Evolutionary conservation across 805 yeast genomes (phyloP).

Genomic region (Saccharomycopsis fodiens): DNA sequence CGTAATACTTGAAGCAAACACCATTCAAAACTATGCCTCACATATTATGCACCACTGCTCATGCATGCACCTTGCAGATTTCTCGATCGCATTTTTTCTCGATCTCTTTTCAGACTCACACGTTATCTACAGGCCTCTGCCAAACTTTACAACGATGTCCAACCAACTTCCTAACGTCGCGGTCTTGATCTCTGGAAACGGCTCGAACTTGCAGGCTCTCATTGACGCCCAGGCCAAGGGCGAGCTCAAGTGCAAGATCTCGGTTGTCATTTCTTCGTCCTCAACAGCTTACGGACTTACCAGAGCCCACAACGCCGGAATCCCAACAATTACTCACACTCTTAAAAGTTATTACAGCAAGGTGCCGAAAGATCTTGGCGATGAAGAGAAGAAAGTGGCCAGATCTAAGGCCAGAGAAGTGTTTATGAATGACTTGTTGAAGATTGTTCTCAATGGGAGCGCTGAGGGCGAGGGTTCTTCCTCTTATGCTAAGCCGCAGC

Average conservation of each 20-base stretch:
- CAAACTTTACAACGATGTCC: not conserved
- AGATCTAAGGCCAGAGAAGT: constrained; percentile 55
- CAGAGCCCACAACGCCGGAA: constrained; percentile 63
- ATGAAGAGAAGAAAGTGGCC: constrained; percentile 49
- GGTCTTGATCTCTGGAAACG: constrained; percentile 90
- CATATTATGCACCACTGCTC: too few relatives aligned
- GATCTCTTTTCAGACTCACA: not conserved
- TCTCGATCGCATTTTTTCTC: not conserved
- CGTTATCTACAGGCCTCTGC: not conserved
- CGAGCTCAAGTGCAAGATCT: constrained; percentile 45
- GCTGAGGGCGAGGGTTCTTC: constrained; percentile 27
- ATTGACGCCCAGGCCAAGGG: constrained; percentile 57
- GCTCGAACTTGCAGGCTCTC: constrained; percentile 91
- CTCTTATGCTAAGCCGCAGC: constrained; percentile 53
- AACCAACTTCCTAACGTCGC: constrained; percentile 28
- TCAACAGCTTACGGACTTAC: constrained; percentile 79
- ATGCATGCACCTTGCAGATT: too few relatives aligned
- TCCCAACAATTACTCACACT: constrained; percentile 67
- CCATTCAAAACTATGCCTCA: too few relatives aligned
- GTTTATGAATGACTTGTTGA: constrained; percentile 76
- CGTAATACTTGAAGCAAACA: too few relatives aligned
- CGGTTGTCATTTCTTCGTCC: constrained; percentile 79
- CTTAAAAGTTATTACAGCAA: constrained; percentile 69
- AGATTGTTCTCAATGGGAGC: constrained; percentile 47
- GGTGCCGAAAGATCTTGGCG: constrained; percentile 34